Evolutionary conservation across 2,329 filamentous ascomycete genomes (phyloP).

Genomic region (Hyphodiscus sp.): DNA sequence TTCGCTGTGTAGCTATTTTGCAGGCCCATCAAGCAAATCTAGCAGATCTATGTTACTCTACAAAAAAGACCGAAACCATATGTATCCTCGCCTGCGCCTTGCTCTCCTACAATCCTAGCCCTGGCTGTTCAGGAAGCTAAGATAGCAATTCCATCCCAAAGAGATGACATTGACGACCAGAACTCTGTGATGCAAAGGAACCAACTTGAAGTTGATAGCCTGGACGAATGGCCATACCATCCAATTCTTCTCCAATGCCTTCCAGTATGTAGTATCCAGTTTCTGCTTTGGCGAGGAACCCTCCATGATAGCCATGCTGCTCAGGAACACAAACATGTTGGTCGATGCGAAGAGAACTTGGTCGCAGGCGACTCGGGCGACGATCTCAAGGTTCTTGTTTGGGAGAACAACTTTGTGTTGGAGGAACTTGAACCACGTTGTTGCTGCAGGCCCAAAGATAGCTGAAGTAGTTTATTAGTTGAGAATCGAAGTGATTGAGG

Average conservation of each 20-base stretch:
- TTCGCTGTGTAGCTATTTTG: slow-evolving; percentile 11
- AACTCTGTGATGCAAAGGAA: slow-evolving; percentile 63
- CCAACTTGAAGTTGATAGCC: slow-evolving; percentile 62
- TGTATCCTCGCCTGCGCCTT: slow-evolving; percentile 1
- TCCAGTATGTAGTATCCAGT: slow-evolving; percentile 50
- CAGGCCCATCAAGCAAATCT: neutral
- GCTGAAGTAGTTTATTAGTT: slow-evolving; percentile 32
- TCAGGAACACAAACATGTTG: slow-evolving; percentile 60
- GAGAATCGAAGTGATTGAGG: neutral
- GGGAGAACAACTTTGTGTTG: slow-evolving; percentile 52
- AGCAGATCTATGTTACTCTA: neutral
- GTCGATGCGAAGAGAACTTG: slow-evolving; percentile 60
- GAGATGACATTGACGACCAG: slow-evolving; percentile 64
- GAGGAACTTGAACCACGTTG: slow-evolving; percentile 64
- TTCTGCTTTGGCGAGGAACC: slow-evolving; percentile 54
- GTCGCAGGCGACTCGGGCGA: slow-evolving; percentile 57
- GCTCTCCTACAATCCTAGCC: neutral
- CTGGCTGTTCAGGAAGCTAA: slow-evolving; percentile 31
- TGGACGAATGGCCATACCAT: slow-evolving; percentile 66
- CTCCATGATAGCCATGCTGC: slow-evolving; percentile 61
- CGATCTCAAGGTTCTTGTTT: slow-evolving; percentile 51
- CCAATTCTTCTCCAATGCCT: slow-evolving; percentile 61
- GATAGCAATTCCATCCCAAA: slow-evolving; percentile 45
- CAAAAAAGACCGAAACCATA: neutral
- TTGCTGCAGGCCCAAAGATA: slow-evolving; percentile 65